Conservation (phyloP, 148 eudicot species). For the Vaccinium corymbosum region DNA sequence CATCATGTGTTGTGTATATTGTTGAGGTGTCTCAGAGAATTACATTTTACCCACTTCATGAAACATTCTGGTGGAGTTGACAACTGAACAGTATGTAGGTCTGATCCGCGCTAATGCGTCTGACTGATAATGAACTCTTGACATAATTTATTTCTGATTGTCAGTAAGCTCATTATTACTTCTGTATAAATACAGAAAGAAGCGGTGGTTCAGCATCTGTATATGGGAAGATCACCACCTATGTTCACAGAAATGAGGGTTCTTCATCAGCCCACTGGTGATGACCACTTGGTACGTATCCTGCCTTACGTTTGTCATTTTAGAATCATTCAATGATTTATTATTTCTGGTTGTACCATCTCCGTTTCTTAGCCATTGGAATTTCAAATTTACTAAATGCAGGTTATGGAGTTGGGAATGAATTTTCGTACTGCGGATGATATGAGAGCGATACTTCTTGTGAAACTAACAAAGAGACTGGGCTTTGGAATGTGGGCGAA, state of each 20-base stretch:
- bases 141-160: background rate
- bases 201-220: slow-evolving; percentile 63
- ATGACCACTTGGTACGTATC: slow-evolving; percentile 80
- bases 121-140: background rate
- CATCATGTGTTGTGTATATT: background rate
- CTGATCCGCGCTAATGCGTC: background rate
- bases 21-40: background rate
- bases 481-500: slow-evolving; percentile 83
- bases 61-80: background rate
- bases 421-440: slow-evolving; percentile 89
- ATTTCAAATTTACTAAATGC: slow-evolving; percentile 12
- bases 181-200: slow-evolving; percentile 44
- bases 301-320: background rate
- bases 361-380: background rate
- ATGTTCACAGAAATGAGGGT: slow-evolving; percentile 87
- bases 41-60: background rate
- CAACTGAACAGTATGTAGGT: background rate
- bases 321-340: background rate
- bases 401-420: slow-evolving; percentile 90
- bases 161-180: slow-evolving; percentile 12
- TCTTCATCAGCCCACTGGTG: slow-evolving; percentile 59
- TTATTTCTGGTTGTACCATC: background rate
- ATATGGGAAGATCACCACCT: slow-evolving; percentile 90
- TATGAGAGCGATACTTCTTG: slow-evolving; percentile 78
- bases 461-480: slow-evolving; percentile 68